Evolutionary conservation across 306 rosid species (phyloP).

Genomic region (Medicago ruthenica): DNA sequence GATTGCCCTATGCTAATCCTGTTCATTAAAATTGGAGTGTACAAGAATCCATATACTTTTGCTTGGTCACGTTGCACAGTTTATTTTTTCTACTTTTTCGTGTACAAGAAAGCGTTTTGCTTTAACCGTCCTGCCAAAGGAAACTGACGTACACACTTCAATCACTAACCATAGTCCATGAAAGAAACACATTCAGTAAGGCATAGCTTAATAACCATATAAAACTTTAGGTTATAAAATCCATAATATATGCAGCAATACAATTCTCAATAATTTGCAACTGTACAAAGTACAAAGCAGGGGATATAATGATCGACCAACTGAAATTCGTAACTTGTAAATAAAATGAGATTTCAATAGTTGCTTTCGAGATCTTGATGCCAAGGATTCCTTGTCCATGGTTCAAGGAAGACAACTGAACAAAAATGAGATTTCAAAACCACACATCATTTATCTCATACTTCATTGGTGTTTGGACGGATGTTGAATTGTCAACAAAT

Average conservation of each 20-base stretch:
- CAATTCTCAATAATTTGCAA: conserved; percentile 25
- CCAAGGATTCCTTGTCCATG: no score
- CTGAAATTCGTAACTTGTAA: no score
- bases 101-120: not conserved
- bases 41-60: not conserved
- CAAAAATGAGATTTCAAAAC: no score
- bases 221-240: conserved; percentile 14
- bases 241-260: conserved; percentile 18
- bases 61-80: not conserved
- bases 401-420: no score
- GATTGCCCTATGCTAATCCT: no score
- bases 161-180: not conserved
- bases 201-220: not conserved
- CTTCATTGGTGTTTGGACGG: no score
- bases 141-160: not conserved
- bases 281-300: conserved; percentile 28
- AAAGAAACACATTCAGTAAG: conserved; percentile 24
- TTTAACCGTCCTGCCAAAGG: no score
- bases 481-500: no score
- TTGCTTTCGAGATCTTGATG: no score
- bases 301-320: no score
- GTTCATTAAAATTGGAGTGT: not conserved
- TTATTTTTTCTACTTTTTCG: not conserved
- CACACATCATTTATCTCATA: no score
- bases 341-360: no score